Conservation (phyloP, 257 asterid genomes). For the Fraxinus pennsylvanica region DNA sequence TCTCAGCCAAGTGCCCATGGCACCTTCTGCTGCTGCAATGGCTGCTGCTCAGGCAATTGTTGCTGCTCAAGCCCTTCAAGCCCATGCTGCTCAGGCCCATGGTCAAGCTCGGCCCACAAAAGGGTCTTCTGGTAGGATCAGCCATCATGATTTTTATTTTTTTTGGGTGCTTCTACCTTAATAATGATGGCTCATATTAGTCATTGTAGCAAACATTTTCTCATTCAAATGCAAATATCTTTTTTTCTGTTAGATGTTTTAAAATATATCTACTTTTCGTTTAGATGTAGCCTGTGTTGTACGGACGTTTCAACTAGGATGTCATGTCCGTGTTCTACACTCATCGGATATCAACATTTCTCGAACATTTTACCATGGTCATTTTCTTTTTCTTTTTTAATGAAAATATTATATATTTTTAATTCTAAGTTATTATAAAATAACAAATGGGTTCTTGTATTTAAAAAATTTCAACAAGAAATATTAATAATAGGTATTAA, state of each 20-base stretch:
- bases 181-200: slow-evolving; percentile 4
- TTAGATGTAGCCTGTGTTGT: background rate
- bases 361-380: too few species aligned
- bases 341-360: too few species aligned
- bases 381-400: too few species aligned
- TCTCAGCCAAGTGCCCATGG: slow-evolving; percentile 92
- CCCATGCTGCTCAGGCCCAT: slow-evolving; percentile 72
- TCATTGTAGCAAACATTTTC: slow-evolving; percentile 7
- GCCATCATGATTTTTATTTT: background rate
- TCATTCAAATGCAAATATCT: background rate
- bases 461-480: too few species aligned
- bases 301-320: too few species aligned
- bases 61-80: slow-evolving; percentile 98
- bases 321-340: too few species aligned
- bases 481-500: too few species aligned
- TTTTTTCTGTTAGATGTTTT: background rate
- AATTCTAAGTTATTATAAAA: too few species aligned
- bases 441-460: too few species aligned
- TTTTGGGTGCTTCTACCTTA: slow-evolving; percentile 17
- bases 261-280: background rate
- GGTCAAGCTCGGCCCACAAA: slow-evolving; percentile 62
- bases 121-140: slow-evolving; percentile 57
- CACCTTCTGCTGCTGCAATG: slow-evolving; percentile 99
- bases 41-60: slow-evolving; percentile 99
- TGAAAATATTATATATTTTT: too few species aligned